Percentiles rank a stretch among this genome's conserved stretches.
Conservation (phyloP, 2,329 filamentous ascomycete species). For the Sclerotiophoma versabilis region DNA sequence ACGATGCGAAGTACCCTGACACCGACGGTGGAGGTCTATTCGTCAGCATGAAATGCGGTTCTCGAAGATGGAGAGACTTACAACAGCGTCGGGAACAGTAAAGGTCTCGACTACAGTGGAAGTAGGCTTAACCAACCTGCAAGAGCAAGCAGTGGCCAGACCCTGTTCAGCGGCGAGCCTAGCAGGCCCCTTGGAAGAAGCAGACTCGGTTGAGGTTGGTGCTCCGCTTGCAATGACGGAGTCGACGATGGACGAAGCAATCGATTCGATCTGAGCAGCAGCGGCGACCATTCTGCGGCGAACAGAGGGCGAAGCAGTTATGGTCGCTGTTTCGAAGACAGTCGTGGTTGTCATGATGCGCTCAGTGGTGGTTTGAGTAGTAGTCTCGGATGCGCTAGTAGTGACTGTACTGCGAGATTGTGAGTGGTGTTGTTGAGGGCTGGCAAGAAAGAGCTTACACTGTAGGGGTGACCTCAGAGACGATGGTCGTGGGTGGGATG, state of each 20-base stretch:
- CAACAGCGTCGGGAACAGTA: constrained; percentile 29
- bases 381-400: constrained; percentile 25
- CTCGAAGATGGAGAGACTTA: constrained; percentile 19
- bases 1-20: constrained; percentile 18
- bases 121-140: constrained; percentile 37
- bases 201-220: constrained; percentile 7
- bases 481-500: constrained; percentile 32
- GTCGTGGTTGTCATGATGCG: constrained; percentile 33
- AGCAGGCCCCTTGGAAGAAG: constrained; percentile 21
- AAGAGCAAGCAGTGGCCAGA: constrained; percentile 41
- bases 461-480: constrained; percentile 31
- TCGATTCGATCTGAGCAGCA: constrained; percentile 25
- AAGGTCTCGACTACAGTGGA: constrained; percentile 37
- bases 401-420: constrained; percentile 26
- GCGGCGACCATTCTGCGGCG: constrained; percentile 24
- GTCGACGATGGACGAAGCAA: constrained; percentile 32
- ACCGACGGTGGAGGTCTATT: constrained; percentile 26
- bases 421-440: not conserved
- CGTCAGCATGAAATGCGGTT: not conserved
- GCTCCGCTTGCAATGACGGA: constrained; percentile 32
- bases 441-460: constrained; percentile 26
- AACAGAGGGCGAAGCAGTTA: constrained; percentile 22
- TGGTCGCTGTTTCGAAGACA: constrained; percentile 29
- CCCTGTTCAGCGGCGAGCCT: constrained; percentile 28
- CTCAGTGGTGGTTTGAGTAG: constrained; percentile 26